A percentile compares a stretch with the other conserved stretches of the same genome.
phyloP scores from a whole-genome alignment of 1,139 yeast genomes.

The Petasospora fabianii region DNA sequence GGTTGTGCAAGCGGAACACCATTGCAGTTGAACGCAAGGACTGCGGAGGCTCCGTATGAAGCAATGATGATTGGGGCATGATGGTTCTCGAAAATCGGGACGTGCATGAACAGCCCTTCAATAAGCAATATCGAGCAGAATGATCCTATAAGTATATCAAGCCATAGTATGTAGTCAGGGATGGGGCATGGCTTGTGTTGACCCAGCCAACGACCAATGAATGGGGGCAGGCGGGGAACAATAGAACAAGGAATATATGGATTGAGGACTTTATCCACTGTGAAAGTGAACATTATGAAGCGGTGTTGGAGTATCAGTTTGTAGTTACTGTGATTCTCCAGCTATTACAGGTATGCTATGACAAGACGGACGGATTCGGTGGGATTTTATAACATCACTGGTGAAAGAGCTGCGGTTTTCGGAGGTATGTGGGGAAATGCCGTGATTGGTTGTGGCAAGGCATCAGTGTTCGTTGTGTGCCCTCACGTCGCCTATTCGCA shows the following conservation, averaged over 20 bases:
- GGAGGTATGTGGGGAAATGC: no score
- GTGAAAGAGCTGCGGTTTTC: no score
- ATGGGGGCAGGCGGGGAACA: conserved; percentile 12
- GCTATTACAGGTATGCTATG: no score
- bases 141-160: conserved; percentile 44
- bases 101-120: conserved; percentile 49
- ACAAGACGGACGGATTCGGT: no score
- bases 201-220: conserved; percentile 15
- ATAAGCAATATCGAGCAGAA: conserved; percentile 51
- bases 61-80: conserved; percentile 58
- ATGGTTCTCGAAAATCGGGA: conserved; percentile 40
- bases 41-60: conserved; percentile 64
- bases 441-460: no score
- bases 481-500: no score
- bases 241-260: conserved; percentile 12
- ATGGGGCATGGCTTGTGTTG: conserved; percentile 7
- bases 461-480: no score
- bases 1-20: conserved; percentile 68
- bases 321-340: no score
- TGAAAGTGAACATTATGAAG: conserved; percentile 3
- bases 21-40: conserved; percentile 54
- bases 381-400: no score
- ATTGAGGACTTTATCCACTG: conserved; percentile 9
- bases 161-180: conserved; percentile 44
- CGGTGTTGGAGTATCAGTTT: neutral